These are phyloP conservation scores for Hyphopichia homilentoma DNA, from an alignment of 805 yeast species.

Conservation along the genomic window DNA sequence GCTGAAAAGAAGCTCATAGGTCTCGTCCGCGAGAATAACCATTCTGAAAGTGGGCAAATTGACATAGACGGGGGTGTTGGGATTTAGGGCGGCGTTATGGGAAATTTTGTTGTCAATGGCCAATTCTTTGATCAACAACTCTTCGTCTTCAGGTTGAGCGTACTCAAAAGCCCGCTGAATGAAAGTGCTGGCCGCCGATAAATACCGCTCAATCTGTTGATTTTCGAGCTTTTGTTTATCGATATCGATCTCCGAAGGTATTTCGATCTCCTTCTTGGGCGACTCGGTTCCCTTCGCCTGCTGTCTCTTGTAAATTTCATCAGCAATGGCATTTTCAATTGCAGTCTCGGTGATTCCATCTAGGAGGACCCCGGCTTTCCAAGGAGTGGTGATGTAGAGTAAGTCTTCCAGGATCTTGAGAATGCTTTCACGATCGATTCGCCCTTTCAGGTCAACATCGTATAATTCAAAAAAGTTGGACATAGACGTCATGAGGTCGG, in stretches of 20 bases:
- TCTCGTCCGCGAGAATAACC: slow-evolving; percentile 92
- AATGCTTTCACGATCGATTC: slow-evolving; percentile 73
- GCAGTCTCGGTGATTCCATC: slow-evolving; percentile 62
- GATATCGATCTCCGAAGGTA: slow-evolving; percentile 59
- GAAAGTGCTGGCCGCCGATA: slow-evolving; percentile 83
- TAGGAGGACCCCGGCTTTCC: slow-evolving; percentile 68
- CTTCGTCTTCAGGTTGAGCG: slow-evolving; percentile 66
- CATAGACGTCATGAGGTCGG: slow-evolving; percentile 74
- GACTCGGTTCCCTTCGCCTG: slow-evolving; percentile 27
- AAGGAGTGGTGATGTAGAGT: slow-evolving; percentile 75
- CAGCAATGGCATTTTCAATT: slow-evolving; percentile 67
- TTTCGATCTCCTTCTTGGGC: slow-evolving; percentile 21
- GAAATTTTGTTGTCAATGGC: slow-evolving; percentile 36
- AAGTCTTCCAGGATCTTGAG: slow-evolving; percentile 85
- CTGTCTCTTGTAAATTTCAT: slow-evolving; percentile 47
- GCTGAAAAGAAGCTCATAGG: slow-evolving; percentile 81
- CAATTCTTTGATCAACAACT: slow-evolving; percentile 33
- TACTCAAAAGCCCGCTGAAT: slow-evolving; percentile 86
- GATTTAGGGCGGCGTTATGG: slow-evolving; percentile 82
- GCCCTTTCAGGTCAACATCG: slow-evolving; percentile 56
- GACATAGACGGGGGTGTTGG: slow-evolving; percentile 67
- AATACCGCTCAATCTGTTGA: slow-evolving; percentile 73
- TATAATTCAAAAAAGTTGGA: slow-evolving; percentile 77
- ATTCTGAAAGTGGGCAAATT: slow-evolving; percentile 87
- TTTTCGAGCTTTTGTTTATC: slow-evolving; percentile 60